A percentile compares a stretch with the other conserved stretches of the same genome.
These are phyloP conservation scores for Lactarius sanguifluus DNA, from an alignment of 768 basidiomycete genomes.

Conservation along the genomic window DNA sequence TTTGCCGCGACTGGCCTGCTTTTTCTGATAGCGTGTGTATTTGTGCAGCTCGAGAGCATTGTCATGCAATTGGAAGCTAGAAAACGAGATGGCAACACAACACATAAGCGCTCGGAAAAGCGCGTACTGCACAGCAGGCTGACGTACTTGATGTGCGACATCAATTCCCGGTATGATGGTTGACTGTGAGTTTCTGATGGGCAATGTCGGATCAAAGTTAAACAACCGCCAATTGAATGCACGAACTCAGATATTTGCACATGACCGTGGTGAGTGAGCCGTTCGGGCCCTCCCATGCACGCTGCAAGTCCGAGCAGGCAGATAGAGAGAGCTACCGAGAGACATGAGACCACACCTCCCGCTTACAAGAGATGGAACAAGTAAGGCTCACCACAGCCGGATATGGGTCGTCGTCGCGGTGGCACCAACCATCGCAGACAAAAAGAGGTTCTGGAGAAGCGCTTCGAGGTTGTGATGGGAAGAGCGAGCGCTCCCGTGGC, in stretches of 20 bases:
- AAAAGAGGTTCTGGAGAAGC: conserved; percentile 28
- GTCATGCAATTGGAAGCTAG: conserved; percentile 10
- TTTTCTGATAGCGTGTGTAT: conserved; percentile 17
- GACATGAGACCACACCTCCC: neutral
- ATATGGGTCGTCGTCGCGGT: neutral
- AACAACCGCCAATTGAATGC: neutral
- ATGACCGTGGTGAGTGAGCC: conserved; percentile 31
- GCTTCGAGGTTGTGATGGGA: conserved; percentile 16
- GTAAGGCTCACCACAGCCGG: conserved; percentile 20
- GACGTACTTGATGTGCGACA: conserved; percentile 28
- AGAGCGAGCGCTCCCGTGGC: conserved; percentile 4
- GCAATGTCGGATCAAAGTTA: conserved; percentile 1
- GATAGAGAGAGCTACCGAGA: conserved; percentile 27
- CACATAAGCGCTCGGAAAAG: neutral
- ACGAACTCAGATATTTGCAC: conserved; percentile 25
- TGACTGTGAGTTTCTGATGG: conserved; percentile 6
- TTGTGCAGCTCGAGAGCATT: conserved; percentile 17
- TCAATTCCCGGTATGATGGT: conserved; percentile 19
- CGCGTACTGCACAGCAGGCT: neutral
- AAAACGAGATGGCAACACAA: neutral
- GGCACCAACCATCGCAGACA: conserved; percentile 31
- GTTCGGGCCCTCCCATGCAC: conserved; percentile 31
- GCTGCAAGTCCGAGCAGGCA: conserved; percentile 32
- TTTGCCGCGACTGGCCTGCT: conserved; percentile 14
- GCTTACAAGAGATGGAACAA: neutral